phyloP scores from a whole-genome alignment of 2,329 filamentous ascomycete genomes.

The Emergomyces orientalis region DNA sequence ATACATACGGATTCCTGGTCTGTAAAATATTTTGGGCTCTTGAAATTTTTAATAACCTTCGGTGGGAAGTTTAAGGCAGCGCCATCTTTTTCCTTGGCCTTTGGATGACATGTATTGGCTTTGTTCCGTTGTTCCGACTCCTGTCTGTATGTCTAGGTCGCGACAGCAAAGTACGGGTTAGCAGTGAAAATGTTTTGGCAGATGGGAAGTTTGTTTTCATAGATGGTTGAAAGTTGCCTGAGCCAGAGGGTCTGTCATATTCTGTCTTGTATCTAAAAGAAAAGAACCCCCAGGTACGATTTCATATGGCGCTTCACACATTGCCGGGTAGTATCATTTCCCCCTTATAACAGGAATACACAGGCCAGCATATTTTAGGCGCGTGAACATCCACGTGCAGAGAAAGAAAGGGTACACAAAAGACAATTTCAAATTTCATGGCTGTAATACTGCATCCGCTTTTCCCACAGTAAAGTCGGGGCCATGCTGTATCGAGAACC shows the following conservation, averaged over 20 bases:
- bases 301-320: background rate
- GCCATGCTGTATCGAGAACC: background rate
- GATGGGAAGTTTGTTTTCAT: background rate
- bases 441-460: background rate
- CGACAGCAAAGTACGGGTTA: background rate
- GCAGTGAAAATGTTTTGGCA: background rate
- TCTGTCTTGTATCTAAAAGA: background rate
- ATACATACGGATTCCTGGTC: background rate
- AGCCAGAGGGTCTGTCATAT: background rate
- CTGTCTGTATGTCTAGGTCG: background rate
- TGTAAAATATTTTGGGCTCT: background rate
- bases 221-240: background rate
- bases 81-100: background rate
- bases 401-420: background rate
- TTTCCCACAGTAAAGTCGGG: background rate
- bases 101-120: background rate
- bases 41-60: constrained; percentile 4
- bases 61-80: background rate
- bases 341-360: background rate
- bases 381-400: background rate
- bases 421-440: background rate
- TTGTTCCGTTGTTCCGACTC: background rate
- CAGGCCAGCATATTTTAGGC: background rate
- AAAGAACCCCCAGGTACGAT: background rate
- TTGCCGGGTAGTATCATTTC: background rate